phyloP scores from a whole-genome alignment of 2,329 filamentous ascomycete genomes.

The Lomentospora prolificans region DNA sequence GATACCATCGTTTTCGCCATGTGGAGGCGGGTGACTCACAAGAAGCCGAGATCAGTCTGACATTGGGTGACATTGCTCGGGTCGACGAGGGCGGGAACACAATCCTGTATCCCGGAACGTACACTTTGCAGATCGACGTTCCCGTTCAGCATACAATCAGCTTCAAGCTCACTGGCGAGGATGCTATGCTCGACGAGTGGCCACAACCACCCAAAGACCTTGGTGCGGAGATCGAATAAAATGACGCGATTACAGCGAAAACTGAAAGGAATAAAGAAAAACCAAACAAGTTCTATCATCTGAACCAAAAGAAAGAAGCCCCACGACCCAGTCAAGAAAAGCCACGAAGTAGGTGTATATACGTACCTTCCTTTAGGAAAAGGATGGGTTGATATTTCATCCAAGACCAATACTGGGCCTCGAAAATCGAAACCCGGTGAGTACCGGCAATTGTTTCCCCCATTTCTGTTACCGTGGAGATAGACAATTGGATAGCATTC shows the following conservation, averaged over 20 bases:
- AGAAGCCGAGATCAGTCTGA: conserved; percentile 28
- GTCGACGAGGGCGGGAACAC: conserved; percentile 38
- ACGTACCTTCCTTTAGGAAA: background rate
- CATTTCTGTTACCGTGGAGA: background rate
- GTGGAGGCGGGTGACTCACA: conserved; percentile 22
- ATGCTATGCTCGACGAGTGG: conserved; percentile 28
- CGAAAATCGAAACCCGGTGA: background rate
- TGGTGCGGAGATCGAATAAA: background rate
- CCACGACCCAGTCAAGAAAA: background rate
- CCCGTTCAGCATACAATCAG: conserved; percentile 27
- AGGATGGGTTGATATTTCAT: background rate
- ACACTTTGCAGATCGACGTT: conserved; percentile 35
- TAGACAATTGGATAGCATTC: background rate
- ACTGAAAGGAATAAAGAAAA: background rate
- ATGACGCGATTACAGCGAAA: background rate
- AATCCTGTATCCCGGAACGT: conserved; percentile 43
- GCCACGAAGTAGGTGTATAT: too few relatives aligned
- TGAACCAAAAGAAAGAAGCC: background rate
- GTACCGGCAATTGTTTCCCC: background rate
- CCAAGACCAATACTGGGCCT: background rate
- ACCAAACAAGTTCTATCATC: too few relatives aligned
- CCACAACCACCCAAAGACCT: conserved; percentile 9
- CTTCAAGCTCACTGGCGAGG: conserved; percentile 36
- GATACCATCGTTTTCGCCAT: conserved; percentile 34
- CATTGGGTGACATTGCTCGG: conserved; percentile 37